Percentiles rank a stretch among this genome's conserved stretches.
Conservation (phyloP, 176 grass and related monocot species). For the Alopecurus myosuroides region DNA sequence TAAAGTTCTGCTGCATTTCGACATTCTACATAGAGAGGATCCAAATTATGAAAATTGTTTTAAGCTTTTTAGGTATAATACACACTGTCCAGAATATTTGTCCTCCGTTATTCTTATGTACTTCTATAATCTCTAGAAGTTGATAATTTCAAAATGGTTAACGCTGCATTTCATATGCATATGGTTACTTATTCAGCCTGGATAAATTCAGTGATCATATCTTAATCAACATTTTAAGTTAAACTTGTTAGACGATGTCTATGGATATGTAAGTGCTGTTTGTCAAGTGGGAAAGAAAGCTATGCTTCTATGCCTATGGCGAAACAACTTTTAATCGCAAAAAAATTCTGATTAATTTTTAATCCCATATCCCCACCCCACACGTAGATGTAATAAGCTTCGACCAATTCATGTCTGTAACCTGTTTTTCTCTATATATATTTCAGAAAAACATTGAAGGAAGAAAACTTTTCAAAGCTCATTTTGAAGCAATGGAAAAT, state of each 20-base stretch:
- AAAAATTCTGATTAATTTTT: not conserved
- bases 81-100: not conserved
- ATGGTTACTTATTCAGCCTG: not conserved
- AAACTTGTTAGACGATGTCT: not conserved
- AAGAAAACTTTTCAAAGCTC: conserved; percentile 55
- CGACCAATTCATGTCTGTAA: conserved; percentile 21
- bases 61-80: not conserved
- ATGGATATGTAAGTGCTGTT: not conserved
- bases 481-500: conserved; percentile 46
- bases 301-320: not conserved
- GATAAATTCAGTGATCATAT: not conserved
- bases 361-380: not conserved
- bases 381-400: not conserved
- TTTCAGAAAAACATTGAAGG: conserved; percentile 55
- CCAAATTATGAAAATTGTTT: conserved; percentile 10
- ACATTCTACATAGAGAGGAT: not conserved
- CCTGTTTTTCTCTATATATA: conserved; percentile 3
- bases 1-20: not conserved
- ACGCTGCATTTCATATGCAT: not conserved
- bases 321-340: not conserved
- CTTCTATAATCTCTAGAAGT: not conserved
- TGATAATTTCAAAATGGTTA: conserved; percentile 8
- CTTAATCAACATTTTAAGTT: conserved; percentile 10
- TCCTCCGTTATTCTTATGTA: not conserved
- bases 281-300: not conserved